A percentile compares a stretch with the other conserved stretches of the same genome.
phyloP scores from a whole-genome alignment of 768 basidiomycete genomes.

The Rhodotorula kratochvilovae region DNA sequence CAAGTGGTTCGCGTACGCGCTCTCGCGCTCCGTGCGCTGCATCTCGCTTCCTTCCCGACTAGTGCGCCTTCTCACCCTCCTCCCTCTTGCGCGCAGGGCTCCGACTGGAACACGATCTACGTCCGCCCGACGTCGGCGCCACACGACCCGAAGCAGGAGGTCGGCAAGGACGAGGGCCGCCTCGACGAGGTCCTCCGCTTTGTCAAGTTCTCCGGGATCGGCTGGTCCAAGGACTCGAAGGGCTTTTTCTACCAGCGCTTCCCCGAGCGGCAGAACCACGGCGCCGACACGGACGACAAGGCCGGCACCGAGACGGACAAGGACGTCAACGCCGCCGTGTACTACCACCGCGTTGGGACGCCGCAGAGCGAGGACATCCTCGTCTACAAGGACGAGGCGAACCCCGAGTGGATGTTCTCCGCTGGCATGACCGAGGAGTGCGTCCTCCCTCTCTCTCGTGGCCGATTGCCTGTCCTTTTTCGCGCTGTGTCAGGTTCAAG shows the following conservation, averaged over 20 bases:
- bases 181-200: constrained; percentile 64
- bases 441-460: constrained; percentile 18
- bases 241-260: constrained; percentile 73
- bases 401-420: constrained; percentile 50
- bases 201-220: constrained; percentile 68
- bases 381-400: constrained; percentile 57
- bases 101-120: constrained; percentile 45
- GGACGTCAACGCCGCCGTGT: constrained; percentile 50
- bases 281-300: constrained; percentile 53
- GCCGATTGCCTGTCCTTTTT: background rate
- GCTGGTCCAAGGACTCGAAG: constrained; percentile 71
- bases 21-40: constrained; percentile 25
- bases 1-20: constrained; percentile 57
- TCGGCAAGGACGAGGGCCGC: constrained; percentile 49
- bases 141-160: constrained; percentile 49
- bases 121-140: constrained; percentile 62
- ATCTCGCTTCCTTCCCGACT: background rate
- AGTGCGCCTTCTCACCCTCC: background rate
- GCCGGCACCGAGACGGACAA: constrained; percentile 51
- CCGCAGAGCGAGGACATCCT: constrained; percentile 63
- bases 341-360: constrained; percentile 70
- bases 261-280: constrained; percentile 56
- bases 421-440: constrained; percentile 48
- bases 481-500: too few relatives aligned
- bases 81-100: constrained; percentile 19